A percentile compares a stretch with the other conserved stretches of the same genome.
These are phyloP conservation scores for Penicillium sclerotiorum DNA, from an alignment of 2,329 filamentous ascomycete genomes.

Conservation along the genomic window DNA sequence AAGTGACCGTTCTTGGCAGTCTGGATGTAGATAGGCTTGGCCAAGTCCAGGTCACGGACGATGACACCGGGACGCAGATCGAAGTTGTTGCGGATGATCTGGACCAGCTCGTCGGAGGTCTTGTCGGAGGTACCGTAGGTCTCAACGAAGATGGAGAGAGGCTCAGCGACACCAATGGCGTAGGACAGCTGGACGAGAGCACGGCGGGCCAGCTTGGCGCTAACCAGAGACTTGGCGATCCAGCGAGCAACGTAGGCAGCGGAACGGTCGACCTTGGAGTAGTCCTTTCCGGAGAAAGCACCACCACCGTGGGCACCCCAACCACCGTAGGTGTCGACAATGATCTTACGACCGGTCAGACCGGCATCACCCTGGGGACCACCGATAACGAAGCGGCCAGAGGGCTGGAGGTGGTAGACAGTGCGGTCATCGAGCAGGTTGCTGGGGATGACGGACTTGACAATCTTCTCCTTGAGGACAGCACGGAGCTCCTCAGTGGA, in stretches of 20 bases:
- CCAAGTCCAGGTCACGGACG: slow-evolving; percentile 93
- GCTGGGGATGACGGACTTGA: slow-evolving; percentile 89
- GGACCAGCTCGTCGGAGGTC: slow-evolving; percentile 87
- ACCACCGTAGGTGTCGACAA: slow-evolving; percentile 99
- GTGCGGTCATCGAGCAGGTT: slow-evolving; percentile 92
- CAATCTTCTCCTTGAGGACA: slow-evolving; percentile 96
- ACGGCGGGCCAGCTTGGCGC: slow-evolving; percentile 85
- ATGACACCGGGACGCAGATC: slow-evolving; percentile 98
- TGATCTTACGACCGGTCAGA: slow-evolving; percentile 98
- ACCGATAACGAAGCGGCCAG: slow-evolving; percentile 97
- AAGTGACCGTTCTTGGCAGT: slow-evolving; percentile 99
- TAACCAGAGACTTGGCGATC: slow-evolving; percentile 98
- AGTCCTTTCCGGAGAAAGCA: slow-evolving; percentile 99
- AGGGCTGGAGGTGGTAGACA: slow-evolving; percentile 98
- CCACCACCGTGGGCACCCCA: slow-evolving; percentile 99
- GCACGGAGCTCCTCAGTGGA: slow-evolving; percentile 89
- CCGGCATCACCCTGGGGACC: slow-evolving; percentile 98
- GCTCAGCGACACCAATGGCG: slow-evolving; percentile 98
- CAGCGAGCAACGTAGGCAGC: slow-evolving; percentile 96
- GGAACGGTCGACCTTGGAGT: slow-evolving; percentile 99
- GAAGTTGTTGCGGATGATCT: slow-evolving; percentile 95
- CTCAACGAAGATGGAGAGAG: slow-evolving; percentile 96
- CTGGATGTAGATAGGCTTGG: slow-evolving; percentile 95
- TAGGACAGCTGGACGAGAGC: slow-evolving; percentile 97
- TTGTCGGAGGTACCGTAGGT: slow-evolving; percentile 92